Base-by-base conservation (phyloP, 2,329 filamentous ascomycete genomes). In the Fusarium azukiicola region DNA sequence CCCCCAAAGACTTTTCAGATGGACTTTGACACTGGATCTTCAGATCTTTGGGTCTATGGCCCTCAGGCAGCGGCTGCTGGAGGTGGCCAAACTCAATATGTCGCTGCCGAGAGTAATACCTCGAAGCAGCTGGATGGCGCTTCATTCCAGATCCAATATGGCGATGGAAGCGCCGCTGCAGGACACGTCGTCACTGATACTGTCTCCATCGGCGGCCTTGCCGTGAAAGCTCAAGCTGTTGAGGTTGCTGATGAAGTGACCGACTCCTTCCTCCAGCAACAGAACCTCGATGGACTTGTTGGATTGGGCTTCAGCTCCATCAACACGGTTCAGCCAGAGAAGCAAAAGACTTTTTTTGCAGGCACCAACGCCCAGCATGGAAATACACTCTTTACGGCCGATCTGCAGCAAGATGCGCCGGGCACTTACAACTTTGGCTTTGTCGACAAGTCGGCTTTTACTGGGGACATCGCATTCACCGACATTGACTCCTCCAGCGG, bases 391-490 rank as follows among this genome's bases (percentile, higher is more conserved):
- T 95, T 97, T 86, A 96, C 95, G 0, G 95, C 94, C 19, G 92
- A 95, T 75, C 90, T 97, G 47, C 92, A 92, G 80, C 90, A 92
- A 76, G 89, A 84, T 27, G 77, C 81, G 3, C 76, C 84, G 6
- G 95, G 96, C 47, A 90, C 92, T 58, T 97, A 96, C 87, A 94
- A 96, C 82, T 97, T 97, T 84, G 96, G 96, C 75, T 90, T 87
- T 78, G 94, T 97, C 82, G 94, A 97, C 85, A 83, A 82, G 2
- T 88, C 87, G 70, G 93, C 95, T 81, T 95, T 95, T 84, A 89
- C 85, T 4, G 95, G 95, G 52, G 80, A 90, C 2, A 90, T 97
- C 81, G 86, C 90, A 23, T 96, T 94, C 84, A 89, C 94, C 38
- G 88, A 91, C 17, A 90, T 96, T 76, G 92, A 96, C 84, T 90